phyloP scores from a whole-genome alignment of 73 alveolate species.

The Blepharisma japonicum region DNA sequence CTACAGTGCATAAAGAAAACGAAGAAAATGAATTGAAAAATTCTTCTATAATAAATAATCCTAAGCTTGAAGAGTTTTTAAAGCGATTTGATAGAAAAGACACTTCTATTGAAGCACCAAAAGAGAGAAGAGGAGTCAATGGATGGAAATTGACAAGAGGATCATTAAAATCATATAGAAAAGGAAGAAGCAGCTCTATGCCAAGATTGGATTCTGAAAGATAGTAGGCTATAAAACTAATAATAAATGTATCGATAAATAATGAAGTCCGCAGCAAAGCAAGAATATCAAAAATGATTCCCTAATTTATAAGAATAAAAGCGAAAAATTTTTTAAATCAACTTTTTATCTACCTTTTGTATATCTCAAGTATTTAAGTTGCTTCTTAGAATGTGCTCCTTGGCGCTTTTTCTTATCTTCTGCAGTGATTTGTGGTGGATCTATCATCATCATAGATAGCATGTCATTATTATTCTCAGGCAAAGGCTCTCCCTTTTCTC shows the following conservation, averaged over 20 bases:
- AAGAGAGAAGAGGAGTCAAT: slow-evolving; percentile 17
- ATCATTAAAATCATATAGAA: too few relatives aligned
- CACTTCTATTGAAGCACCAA: neutral
- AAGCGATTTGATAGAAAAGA: neutral
- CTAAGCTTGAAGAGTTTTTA: neutral
- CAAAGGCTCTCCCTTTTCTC: slow-evolving; percentile 62
- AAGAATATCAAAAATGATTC: too few relatives aligned
- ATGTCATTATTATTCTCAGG: slow-evolving; percentile 41
- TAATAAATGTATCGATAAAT: too few relatives aligned
- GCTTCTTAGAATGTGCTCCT: slow-evolving; percentile 27
- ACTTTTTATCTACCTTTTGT: too few relatives aligned
- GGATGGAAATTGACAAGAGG: slow-evolving; percentile 16
- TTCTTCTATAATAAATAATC: neutral
- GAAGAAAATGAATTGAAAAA: neutral
- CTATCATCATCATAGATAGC: slow-evolving; percentile 38
- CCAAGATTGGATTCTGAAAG: too few relatives aligned
- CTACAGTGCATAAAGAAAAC: neutral
- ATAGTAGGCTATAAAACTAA: too few relatives aligned
- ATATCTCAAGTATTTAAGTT: neutral
- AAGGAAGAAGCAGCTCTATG: too few relatives aligned
- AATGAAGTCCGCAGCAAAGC: too few relatives aligned
- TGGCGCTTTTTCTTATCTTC: slow-evolving; percentile 50
- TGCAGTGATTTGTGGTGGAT: slow-evolving; percentile 42
- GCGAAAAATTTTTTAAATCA: too few relatives aligned
- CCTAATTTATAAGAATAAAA: too few relatives aligned